Evolutionary conservation across 768 basidiomycete genomes (phyloP).

Genomic region (Amanita rubescens): DNA sequence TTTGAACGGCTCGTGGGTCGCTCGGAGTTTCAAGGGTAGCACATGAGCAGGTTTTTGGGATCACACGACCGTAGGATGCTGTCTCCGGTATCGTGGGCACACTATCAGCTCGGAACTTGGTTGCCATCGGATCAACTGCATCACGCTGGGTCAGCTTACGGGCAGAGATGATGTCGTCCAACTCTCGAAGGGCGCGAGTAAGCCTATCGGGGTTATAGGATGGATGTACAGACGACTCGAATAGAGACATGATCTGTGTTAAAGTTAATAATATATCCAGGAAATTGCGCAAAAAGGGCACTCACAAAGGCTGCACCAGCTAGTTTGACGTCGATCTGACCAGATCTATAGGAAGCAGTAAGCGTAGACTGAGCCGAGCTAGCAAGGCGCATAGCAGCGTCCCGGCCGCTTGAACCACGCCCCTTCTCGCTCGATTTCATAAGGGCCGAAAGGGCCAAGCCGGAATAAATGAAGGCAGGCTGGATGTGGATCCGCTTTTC

Average conservation of each 20-base stretch:
- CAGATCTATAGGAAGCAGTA: slow-evolving; percentile 39
- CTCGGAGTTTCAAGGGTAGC: slow-evolving; percentile 29
- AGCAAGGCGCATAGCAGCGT: slow-evolving; percentile 49
- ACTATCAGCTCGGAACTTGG: slow-evolving; percentile 38
- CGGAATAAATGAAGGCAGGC: slow-evolving; percentile 62
- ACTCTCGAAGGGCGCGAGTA: slow-evolving; percentile 41
- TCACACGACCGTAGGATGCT: slow-evolving; percentile 3
- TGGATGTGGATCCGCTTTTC: slow-evolving; percentile 52
- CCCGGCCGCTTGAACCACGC: slow-evolving; percentile 43
- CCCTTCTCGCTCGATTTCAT: slow-evolving; percentile 69
- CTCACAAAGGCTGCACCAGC: slow-evolving; percentile 67
- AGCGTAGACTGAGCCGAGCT: slow-evolving; percentile 49
- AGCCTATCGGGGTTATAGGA: slow-evolving; percentile 50
- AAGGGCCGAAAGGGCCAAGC: slow-evolving; percentile 62
- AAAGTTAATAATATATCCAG: background rate
- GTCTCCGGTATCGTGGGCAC: slow-evolving; percentile 40
- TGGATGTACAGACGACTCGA: slow-evolving; percentile 71
- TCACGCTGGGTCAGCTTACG: slow-evolving; percentile 54
- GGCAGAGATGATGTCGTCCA: slow-evolving; percentile 59
- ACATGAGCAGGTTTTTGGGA: slow-evolving; percentile 39
- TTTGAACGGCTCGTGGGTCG: slow-evolving; percentile 36
- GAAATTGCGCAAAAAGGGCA: background rate
- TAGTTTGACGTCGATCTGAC: slow-evolving; percentile 53
- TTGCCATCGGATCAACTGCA: slow-evolving; percentile 42
- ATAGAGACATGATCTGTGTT: slow-evolving; percentile 65